These are phyloP conservation scores for Petrea volubilis DNA, from an alignment of 257 asterid genomes.

Conservation along the genomic window DNA sequence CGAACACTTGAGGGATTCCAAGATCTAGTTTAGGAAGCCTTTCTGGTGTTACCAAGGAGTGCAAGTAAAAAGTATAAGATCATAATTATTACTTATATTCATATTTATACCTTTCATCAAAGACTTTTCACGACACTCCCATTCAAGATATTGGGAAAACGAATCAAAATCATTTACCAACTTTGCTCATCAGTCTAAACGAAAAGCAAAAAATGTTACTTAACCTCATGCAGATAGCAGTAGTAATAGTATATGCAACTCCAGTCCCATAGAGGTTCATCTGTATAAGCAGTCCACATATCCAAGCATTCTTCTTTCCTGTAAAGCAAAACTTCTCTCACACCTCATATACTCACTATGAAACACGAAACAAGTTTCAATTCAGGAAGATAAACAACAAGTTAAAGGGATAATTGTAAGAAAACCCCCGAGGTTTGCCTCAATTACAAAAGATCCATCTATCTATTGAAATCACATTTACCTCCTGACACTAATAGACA, in stretches of 20 bases:
- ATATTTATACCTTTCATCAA: neutral
- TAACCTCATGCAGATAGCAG: constrained; percentile 75
- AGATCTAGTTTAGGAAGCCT: neutral
- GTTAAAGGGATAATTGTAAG: neutral
- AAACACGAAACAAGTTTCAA: neutral
- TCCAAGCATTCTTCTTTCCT: constrained; percentile 68
- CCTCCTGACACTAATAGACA: no score
- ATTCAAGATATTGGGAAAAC: neutral
- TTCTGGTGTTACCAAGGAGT: neutral
- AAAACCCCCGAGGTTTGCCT: no score
- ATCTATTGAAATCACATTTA: no score
- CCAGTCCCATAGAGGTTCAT: constrained; percentile 65
- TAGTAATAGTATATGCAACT: constrained; percentile 72
- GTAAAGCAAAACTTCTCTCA: constrained; percentile 18
- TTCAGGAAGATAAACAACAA: neutral
- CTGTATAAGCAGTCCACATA: constrained; percentile 64
- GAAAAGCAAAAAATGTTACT: neutral
- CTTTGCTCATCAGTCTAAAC: neutral
- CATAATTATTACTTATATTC: neutral
- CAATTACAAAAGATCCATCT: no score
- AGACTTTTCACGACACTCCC: neutral
- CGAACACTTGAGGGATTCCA: neutral
- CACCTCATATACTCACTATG: neutral
- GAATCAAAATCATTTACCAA: neutral
- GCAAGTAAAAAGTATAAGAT: neutral